Conservation (phyloP, 352 stramenopile species). For the Globisporangium nagaii region DNA sequence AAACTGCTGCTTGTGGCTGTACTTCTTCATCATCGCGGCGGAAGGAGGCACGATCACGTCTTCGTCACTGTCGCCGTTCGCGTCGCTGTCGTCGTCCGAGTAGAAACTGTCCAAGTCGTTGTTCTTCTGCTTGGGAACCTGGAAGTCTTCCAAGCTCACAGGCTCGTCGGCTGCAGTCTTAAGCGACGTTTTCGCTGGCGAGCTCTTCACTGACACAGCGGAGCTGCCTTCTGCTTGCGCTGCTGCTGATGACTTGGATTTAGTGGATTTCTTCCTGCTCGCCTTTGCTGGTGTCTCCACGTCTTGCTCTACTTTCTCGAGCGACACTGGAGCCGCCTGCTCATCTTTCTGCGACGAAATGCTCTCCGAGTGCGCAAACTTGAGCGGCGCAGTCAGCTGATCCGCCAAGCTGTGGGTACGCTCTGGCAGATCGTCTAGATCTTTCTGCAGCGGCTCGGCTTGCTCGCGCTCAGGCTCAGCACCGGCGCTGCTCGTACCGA, state of each 20-base stretch:
- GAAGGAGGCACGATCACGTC: conserved; percentile 49
- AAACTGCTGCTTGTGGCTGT: conserved; percentile 66
- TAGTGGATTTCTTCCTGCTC: not conserved
- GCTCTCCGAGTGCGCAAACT: conserved; percentile 34
- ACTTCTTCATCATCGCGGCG: conserved; percentile 19
- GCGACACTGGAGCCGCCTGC: not conserved
- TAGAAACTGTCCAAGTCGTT: conserved; percentile 77
- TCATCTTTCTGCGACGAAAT: conserved; percentile 3
- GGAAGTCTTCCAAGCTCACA: conserved; percentile 73
- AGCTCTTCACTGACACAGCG: not conserved
- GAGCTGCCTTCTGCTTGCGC: not conserved
- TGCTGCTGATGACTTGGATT: not conserved
- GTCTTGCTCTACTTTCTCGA: not conserved
- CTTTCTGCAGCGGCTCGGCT: conserved; percentile 12
- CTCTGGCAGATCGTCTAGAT: conserved; percentile 50
- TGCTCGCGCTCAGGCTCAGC: not conserved
- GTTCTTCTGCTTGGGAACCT: conserved; percentile 46
- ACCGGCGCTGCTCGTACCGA: not conserved
- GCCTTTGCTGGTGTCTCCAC: not conserved
- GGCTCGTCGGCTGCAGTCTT: conserved; percentile 27
- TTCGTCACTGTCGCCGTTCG: conserved; percentile 29
- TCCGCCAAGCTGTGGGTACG: conserved; percentile 28
- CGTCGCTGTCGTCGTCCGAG: conserved; percentile 65
- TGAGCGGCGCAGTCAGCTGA: conserved; percentile 24
- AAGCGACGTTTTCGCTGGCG: not conserved